Conservation (phyloP, 768 basidiomycete species). For the Imleria badia region DNA sequence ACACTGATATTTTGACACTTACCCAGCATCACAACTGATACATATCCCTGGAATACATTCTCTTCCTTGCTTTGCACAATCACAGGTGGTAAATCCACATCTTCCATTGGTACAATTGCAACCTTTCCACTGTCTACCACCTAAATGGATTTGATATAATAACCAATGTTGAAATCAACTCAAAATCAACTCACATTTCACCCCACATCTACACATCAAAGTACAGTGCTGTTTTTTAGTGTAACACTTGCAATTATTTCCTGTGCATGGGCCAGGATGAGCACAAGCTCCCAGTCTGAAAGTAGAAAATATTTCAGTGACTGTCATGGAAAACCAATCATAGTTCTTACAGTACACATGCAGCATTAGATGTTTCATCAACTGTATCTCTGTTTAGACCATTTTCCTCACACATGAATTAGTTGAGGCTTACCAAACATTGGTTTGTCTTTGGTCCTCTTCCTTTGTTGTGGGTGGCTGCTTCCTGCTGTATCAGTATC, state of each 20-base stretch:
- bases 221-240: slow-evolving; percentile 41
- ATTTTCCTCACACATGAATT: no score
- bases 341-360: slow-evolving; percentile 14
- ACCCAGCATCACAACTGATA: slow-evolving; percentile 43
- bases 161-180: not conserved
- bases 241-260: slow-evolving; percentile 42
- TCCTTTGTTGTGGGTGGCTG: not conserved
- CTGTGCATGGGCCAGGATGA: slow-evolving; percentile 49
- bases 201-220: slow-evolving; percentile 46
- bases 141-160: not conserved
- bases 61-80: slow-evolving; percentile 34
- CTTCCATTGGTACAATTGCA: slow-evolving; percentile 31
- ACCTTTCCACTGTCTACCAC: slow-evolving; percentile 15
- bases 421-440: slow-evolving; percentile 25
- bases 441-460: not conserved
- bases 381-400: slow-evolving; percentile 9
- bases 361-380: not conserved
- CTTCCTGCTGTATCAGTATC: not conserved
- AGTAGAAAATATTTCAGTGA: not conserved
- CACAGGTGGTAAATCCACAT: slow-evolving; percentile 29
- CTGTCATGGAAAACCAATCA: not conserved
- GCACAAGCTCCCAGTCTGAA: slow-evolving; percentile 40
- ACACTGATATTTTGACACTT: slow-evolving; percentile 1
- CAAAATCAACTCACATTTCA: slow-evolving; percentile 35
- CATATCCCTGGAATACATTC: slow-evolving; percentile 61